Base-by-base conservation (phyloP, 768 basidiomycete genomes). In the Psilocybe sp. region DNA sequence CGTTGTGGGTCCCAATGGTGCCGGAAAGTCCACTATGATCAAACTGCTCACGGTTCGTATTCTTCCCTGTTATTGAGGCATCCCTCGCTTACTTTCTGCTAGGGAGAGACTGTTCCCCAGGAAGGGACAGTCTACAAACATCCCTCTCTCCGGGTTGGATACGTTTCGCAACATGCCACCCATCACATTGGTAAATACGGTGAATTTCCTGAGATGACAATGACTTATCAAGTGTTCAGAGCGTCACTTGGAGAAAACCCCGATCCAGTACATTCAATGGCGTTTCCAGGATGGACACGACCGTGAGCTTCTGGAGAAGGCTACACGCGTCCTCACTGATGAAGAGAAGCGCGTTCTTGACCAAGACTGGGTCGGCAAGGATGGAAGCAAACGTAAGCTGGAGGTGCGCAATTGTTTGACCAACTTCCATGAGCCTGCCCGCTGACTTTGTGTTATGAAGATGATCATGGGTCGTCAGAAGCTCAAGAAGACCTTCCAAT, bases 211-310 rank as follows among this genome's bases (percentile, higher is more conserved):
- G 28, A 12, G 8, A 23, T 41, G 39, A 33, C 11, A 28, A 8
- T 44, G 14, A 43, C 58, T 45, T 43, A 39, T 41, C 28, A 42
- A 41, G 19, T 31, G 18, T 53, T 51, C 49, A 89, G 92, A 96
- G 66, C 87, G 82, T 60, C 95, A 98, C 73, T 68, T 98, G 39
- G 93, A 96, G 70, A 97, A 98, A 74, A 96, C 94, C 4, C 92
- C 96, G 19, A 90, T 95, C 52, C 88, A 87, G 47, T 98, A 98
- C 64, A 97, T 98, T 60, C 93, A 97, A 72, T 98, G 95, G 95
- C 89, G 95, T 60, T 98, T 94, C 82, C 95, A 98, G 66, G 95
- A 97, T 68, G 96, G 95, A 43, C 89, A 96, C 69, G 95, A 98
- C 77, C 89, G 93, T 57, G 95, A 98, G 71, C 72, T 96, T 33